These are phyloP conservation scores for Lindgomyces ingoldianus DNA, from an alignment of 495 filamentous ascomycete species.

Conservation along the genomic window DNA sequence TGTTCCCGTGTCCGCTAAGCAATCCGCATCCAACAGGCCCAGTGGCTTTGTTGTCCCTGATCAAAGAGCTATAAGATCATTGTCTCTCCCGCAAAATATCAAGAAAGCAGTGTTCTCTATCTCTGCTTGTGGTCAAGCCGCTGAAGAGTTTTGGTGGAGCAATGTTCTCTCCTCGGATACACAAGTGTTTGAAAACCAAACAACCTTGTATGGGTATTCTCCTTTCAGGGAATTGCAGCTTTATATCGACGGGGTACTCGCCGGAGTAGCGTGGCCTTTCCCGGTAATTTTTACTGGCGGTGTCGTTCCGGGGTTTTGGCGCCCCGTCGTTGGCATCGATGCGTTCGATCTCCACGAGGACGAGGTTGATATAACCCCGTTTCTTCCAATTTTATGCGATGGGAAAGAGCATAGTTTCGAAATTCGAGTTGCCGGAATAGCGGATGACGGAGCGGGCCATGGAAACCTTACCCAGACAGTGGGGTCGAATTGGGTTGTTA, in stretches of 20 bases:
- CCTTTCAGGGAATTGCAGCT: slow-evolving; percentile 85
- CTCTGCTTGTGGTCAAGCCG: slow-evolving; percentile 72
- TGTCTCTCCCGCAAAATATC: slow-evolving; percentile 61
- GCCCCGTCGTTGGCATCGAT: slow-evolving; percentile 82
- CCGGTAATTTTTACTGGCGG: slow-evolving; percentile 88
- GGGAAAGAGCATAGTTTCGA: slow-evolving; percentile 67
- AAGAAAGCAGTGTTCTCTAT: slow-evolving; percentile 74
- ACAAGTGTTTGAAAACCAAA: slow-evolving; percentile 59
- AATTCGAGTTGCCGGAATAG: slow-evolving; percentile 66
- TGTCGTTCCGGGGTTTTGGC: slow-evolving; percentile 77
- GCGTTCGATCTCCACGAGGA: slow-evolving; percentile 79
- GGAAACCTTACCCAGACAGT: slow-evolving; percentile 61
- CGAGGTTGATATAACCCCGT: slow-evolving; percentile 84
- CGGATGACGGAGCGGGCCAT: slow-evolving; percentile 52
- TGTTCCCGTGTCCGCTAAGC: slow-evolving; percentile 71
- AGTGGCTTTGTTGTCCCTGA: slow-evolving; percentile 72
- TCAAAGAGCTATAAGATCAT: slow-evolving; percentile 60
- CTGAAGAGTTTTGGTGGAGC: slow-evolving; percentile 88
- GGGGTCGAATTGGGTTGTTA: slow-evolving; percentile 76
- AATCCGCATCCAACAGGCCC: slow-evolving; percentile 53
- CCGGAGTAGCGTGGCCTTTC: slow-evolving; percentile 83
- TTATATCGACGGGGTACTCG: slow-evolving; percentile 71
- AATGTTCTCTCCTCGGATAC: slow-evolving; percentile 71
- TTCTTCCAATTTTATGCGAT: slow-evolving; percentile 67
- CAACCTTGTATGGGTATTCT: slow-evolving; percentile 66